Percentiles rank a stretch among this genome's conserved stretches.
These are phyloP conservation scores for Colletotrichum lupini DNA, from an alignment of 2,329 filamentous ascomycete species.

Conservation along the genomic window DNA sequence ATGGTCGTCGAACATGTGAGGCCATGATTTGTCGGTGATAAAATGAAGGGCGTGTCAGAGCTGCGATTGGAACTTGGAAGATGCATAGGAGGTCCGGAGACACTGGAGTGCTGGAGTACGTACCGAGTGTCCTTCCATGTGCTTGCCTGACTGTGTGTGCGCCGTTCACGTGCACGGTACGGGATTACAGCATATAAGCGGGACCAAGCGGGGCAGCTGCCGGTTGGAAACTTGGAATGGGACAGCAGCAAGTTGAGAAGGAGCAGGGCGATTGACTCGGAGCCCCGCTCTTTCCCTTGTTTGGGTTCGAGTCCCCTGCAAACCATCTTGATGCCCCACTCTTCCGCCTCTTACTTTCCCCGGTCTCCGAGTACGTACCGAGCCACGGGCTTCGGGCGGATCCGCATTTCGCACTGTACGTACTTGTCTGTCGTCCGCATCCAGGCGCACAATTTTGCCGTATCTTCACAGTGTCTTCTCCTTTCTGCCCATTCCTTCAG, in stretches of 20 bases:
- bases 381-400: not conserved
- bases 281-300: not conserved
- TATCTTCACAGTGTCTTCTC: not conserved
- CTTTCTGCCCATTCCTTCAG: not conserved
- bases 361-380: not conserved
- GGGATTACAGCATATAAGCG: slow-evolving; percentile 12
- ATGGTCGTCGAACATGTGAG: not conserved
- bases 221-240: not conserved
- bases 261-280: slow-evolving; percentile 14
- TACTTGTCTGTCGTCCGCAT: no score
- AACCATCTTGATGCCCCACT: not conserved
- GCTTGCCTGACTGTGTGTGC: not conserved
- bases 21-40: slow-evolving; percentile 5
- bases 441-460: not conserved
- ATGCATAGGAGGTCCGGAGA: not conserved
- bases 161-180: not conserved
- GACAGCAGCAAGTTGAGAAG: slow-evolving; percentile 1
- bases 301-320: not conserved
- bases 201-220: not conserved
- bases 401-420: not conserved
- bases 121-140: not conserved
- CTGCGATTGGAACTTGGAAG: slow-evolving; percentile 30
- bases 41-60: slow-evolving; percentile 24
- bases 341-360: not conserved
- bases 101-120: not conserved